phyloP scores from a whole-genome alignment of 768 basidiomycete genomes.

The Tricholoma hemisulphureum region DNA sequence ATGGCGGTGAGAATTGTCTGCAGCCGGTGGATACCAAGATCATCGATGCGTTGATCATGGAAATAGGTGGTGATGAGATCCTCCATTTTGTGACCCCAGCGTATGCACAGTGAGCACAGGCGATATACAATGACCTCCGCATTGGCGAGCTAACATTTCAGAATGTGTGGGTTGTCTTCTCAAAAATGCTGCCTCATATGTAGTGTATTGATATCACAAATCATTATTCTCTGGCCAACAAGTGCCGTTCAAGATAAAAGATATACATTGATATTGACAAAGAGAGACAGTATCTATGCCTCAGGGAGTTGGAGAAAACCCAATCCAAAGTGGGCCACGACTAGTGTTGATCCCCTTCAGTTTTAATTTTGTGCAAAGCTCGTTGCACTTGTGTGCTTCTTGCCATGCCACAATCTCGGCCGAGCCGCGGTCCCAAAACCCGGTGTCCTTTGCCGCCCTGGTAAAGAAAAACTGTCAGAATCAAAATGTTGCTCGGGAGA shows the following conservation, averaged over 20 bases:
- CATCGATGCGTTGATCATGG: slow-evolving; percentile 14
- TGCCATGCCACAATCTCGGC: slow-evolving; percentile 8
- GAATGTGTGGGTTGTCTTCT: slow-evolving; percentile 9
- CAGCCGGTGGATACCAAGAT: not conserved
- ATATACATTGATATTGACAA: not conserved
- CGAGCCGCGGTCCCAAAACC: slow-evolving; percentile 5
- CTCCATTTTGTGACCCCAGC: too few species aligned
- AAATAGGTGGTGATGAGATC: slow-evolving; percentile 23
- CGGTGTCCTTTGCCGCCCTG: not conserved
- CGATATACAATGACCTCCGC: not conserved
- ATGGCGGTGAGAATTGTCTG: not conserved
- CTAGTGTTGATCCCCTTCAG: not conserved
- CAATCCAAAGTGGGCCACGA: too few species aligned
- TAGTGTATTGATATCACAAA: too few species aligned
- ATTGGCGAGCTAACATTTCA: not conserved
- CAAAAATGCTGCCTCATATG: slow-evolving; percentile 4
- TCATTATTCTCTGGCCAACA: too few species aligned
- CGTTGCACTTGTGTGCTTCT: slow-evolving; percentile 8
- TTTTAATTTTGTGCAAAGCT: not conserved
- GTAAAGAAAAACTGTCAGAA: not conserved
- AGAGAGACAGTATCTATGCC: too few species aligned
- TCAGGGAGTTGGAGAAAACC: too few species aligned
- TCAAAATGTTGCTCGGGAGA: not conserved
- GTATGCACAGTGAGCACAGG: slow-evolving; percentile 3
- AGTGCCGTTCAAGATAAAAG: too few species aligned